Base-by-base conservation (phyloP, 257 asterid genomes). In the Solanum pennellii region DNA sequence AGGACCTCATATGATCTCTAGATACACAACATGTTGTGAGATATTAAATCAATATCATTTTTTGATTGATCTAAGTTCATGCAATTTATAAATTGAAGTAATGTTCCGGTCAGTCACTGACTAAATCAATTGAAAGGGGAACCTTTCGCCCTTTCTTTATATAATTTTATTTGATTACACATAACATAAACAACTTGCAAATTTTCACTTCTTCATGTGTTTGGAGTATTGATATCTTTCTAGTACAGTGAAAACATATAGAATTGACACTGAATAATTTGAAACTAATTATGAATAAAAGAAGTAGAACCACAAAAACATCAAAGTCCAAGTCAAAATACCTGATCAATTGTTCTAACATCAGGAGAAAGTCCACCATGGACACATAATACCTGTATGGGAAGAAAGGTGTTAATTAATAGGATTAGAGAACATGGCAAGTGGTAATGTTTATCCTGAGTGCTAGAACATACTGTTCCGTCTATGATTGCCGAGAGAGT, bases 301-400 rank as follows among this genome's bases (percentile, higher is more conserved):
- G 49, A 27, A 25, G 52, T 62, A 68, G 84, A 86, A 86, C 31
- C 37, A 13, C 44, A 56, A 60, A 75, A 49, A 73, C 45, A 68
- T 47, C 49, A 7, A 71, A 75, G 69, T 45, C 37, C 33, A 47
- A 23, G 47, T 69, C 68, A 87, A 71, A 91, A 82, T 76, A 96
- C 99, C 99, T 96, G 99, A 88, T 97, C 99, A 29, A 97, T 76
- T 90, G 98, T 94, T 94, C 99, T 95, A 89, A 97, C 87, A 87
- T 97, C 99, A 86, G 99, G 99, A 69, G 99, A 97, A 89, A 97
- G 94, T 72, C 99, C 99, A 90, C 99, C 99, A 75, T 97, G 99
- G 86, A 97, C 99, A 86, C 99, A 97, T 73, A 97, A 93, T 69
- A 97, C 99, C 99, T 97, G 94, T 29, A 56, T 90, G 71, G 80